Evolutionary conservation across 164 flowering plant species (phyloP), one percentile per base, ranked within the genome.

Genomic region (Amborella trichopoda): DNA sequence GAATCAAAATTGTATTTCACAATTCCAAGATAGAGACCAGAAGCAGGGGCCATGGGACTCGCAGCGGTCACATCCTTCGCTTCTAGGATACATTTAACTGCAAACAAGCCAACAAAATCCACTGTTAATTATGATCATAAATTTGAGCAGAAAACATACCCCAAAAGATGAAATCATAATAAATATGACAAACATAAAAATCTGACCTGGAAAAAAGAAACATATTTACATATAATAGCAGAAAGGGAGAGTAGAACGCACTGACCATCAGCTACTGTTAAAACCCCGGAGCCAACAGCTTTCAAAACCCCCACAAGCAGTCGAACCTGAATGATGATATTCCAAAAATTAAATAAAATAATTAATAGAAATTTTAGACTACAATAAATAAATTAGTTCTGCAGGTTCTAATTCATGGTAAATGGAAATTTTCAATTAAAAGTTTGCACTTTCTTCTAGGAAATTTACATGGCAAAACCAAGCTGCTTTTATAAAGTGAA

Each of bases 31-130:
- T 84, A 91, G 32, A 91, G 82, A 46, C 95, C 99, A 60, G 68
- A 73, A 21, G 96, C 88, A 49, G 95, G 99, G 5, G 96, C 99
- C 99, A 84, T 87, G 19, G 95, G 90, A 59, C 74, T 75, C 48
- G 94, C 77, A 44, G 78, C 80, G 24, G 73, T 62, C 39, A 80
- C 81, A 3, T 68, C 55, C 72, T 73, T 91, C 2, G 96, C 95
- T 18, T 80, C 58, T 66, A 91, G 59, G 43, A 87, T 87, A 50
- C 82, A 64, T 70, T 78, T 71, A 50, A 84, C 99, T 87, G 88
- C 40, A 28, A 13, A 38, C 14, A 49, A 38, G 34, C 34, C 14
- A 9, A 30, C 9, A 30, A 14, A 30, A 30, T 9, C 34, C 9
- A 30, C 34, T 8, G 14, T 8, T 30, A 30, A 30, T 30, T 14